phyloP scores from a whole-genome alignment of 345 rosid species.

The Pseudoturritis turrita region DNA sequence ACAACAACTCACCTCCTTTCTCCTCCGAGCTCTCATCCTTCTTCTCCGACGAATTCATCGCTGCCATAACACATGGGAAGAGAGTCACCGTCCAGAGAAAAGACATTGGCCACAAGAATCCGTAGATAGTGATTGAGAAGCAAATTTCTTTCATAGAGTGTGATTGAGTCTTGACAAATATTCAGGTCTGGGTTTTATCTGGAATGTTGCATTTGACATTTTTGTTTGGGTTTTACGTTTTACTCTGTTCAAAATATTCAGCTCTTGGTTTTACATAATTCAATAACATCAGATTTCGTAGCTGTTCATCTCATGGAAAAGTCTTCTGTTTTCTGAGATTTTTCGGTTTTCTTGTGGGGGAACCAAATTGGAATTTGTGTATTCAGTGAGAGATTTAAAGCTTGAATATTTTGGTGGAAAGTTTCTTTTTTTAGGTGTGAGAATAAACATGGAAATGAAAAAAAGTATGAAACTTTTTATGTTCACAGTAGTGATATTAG shows the following conservation, averaged over 20 bases:
- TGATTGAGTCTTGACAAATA: too few species aligned
- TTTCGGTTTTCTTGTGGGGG: neutral
- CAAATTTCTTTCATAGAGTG: too few species aligned
- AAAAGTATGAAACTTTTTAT: neutral
- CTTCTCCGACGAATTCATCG: constrained; percentile 47
- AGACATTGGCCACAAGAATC: too few species aligned
- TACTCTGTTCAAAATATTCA: too few species aligned
- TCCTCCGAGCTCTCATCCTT: constrained; percentile 43
- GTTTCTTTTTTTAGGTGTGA: neutral
- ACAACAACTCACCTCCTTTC: constrained; percentile 89
- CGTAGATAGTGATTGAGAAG: too few species aligned
- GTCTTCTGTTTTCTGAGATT: neutral
- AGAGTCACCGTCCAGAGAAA: too few species aligned
- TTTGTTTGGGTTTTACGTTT: too few species aligned
- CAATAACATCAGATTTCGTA: too few species aligned
- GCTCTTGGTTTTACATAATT: too few species aligned
- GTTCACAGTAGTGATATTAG: constrained; percentile 6
- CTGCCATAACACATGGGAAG: constrained; percentile 63
- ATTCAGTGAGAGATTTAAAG: neutral
- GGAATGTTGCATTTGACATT: too few species aligned
- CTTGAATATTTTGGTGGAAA: neutral
- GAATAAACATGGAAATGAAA: neutral
- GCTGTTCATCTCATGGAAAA: constrained; percentile 51
- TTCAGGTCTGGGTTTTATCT: too few species aligned
- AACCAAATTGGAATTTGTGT: neutral